Evolutionary conservation across 164 flowering plant genomes (phyloP).

Genomic region (Protea cynaroides): DNA sequence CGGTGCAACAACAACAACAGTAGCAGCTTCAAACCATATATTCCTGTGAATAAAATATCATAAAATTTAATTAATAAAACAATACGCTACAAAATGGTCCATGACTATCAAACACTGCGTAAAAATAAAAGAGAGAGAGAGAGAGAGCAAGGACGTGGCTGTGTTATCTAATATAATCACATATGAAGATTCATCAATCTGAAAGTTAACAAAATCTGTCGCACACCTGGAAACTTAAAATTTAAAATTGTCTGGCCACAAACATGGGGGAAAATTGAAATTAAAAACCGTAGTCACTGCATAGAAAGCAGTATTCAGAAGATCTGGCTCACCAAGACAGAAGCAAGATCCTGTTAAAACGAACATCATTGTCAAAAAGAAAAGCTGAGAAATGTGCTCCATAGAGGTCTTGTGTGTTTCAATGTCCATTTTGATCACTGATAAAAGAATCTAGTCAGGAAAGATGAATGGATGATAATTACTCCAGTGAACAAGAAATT

Average conservation of each 20-base stretch:
- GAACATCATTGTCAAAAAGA: not conserved
- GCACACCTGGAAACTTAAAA: not conserved
- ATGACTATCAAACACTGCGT: not conserved
- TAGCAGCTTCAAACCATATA: not conserved
- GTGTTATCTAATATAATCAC: not conserved
- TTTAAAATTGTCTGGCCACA: too few relatives aligned
- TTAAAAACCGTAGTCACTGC: not conserved
- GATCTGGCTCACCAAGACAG: not conserved
- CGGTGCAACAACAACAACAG: not conserved
- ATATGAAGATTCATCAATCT: not conserved
- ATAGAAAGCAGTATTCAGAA: not conserved
- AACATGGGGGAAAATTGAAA: too few relatives aligned
- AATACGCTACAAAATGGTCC: not conserved
- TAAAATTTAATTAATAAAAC: not conserved
- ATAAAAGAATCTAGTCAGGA: too few relatives aligned
- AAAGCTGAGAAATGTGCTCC: too few relatives aligned
- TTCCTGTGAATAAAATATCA: conserved; percentile 17
- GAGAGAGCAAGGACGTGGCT: too few relatives aligned
- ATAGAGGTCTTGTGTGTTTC: too few relatives aligned
- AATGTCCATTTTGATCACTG: too few relatives aligned
- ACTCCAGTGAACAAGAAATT: too few relatives aligned
- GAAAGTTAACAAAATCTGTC: not conserved
- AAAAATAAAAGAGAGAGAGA: not conserved
- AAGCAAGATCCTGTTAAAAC: not conserved
- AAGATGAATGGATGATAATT: too few relatives aligned